These are phyloP conservation scores for Haberlea rhodopensis DNA, from an alignment of 257 asterid genomes.

Conservation along the genomic window DNA sequence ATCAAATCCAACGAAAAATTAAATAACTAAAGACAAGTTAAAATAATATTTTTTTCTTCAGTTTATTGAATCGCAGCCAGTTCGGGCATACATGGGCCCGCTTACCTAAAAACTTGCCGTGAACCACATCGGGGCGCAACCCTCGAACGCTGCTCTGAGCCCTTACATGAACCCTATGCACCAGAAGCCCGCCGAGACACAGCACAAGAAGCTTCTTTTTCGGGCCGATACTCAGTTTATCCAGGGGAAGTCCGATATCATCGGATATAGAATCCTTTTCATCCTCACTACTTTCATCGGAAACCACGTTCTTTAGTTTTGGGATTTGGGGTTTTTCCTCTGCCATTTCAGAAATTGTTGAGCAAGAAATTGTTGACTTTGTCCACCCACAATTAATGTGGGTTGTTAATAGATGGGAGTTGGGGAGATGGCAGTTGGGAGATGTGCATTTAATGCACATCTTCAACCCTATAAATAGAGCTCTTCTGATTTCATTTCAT, in stretches of 20 bases:
- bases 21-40: neutral
- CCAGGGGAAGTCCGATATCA: constrained; percentile 40
- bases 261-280: constrained; percentile 18
- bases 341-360: constrained; percentile 24
- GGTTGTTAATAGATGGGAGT: too few relatives aligned
- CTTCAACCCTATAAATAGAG: too few relatives aligned
- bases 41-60: too few relatives aligned
- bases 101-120: constrained; percentile 41
- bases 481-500: too few relatives aligned
- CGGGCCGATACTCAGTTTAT: constrained; percentile 50
- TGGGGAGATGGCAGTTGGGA: too few relatives aligned
- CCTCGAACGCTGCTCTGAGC: constrained; percentile 26
- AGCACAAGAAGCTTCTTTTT: constrained; percentile 57
- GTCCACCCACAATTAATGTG: too few relatives aligned
- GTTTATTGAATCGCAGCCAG: too few relatives aligned
- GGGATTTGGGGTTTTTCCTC: constrained; percentile 20
- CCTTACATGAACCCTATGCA: constrained; percentile 34
- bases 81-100: too few relatives aligned
- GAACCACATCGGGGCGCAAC: constrained; percentile 36
- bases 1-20: neutral
- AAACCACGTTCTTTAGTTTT: constrained; percentile 27
- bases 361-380: neutral
- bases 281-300: constrained; percentile 31
- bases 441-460: too few relatives aligned
- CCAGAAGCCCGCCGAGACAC: constrained; percentile 53